Evolutionary conservation across 768 basidiomycete species (phyloP), one percentile per base, ranked within the genome.

Genomic region (Ephemerocybe angulata): DNA sequence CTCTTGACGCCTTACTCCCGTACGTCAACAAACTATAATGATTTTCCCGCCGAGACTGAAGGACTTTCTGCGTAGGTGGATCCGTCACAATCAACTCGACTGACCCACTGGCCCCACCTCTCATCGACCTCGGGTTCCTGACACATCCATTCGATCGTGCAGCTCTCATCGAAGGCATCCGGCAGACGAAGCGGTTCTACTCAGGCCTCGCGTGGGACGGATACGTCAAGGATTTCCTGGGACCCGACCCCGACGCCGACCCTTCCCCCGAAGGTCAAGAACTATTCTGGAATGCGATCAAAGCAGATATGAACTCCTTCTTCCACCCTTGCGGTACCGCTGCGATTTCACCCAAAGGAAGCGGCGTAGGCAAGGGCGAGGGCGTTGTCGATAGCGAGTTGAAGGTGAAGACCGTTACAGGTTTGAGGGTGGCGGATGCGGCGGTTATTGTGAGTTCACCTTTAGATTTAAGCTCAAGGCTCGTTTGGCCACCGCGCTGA

Each of bases 41-140:
- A n/a, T n/a, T n/a, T n/a, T n/a, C n/a, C n/a, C n/a, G n/a, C n/a
- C n/a, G n/a, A n/a, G n/a, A n/a, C n/a, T n/a, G n/a, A n/a, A n/a
- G n/a, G n/a, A n/a, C n/a, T n/a, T n/a, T n/a, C n/a, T n/a, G n/a
- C n/a, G n/a, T n/a, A 53, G 52, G 37, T n/a, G 52, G 52, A n/a
- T 53, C 52, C 21, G 52, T 53, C 7, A 53, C 38, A 10, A 41
- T 53, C 42, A 44, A 41, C 29, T 53, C 52, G 13, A 53, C 52
- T 11, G n/a, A 53, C 31, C 52, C 52, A 3, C 42, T 53, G 13
- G 7, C 21, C 19, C 30, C 42, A 29, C 52, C 52, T 15, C 19
- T 42, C 7, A 53, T 53, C 40, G 52, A 53, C 42, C 52, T 44
- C 24, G 52, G 40, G 7, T 53, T 53, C 52, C 52, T 53, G n/a